These are phyloP conservation scores for Tinospora cordifolia DNA, from an alignment of 164 flowering plant genomes.

Conservation along the genomic window DNA sequence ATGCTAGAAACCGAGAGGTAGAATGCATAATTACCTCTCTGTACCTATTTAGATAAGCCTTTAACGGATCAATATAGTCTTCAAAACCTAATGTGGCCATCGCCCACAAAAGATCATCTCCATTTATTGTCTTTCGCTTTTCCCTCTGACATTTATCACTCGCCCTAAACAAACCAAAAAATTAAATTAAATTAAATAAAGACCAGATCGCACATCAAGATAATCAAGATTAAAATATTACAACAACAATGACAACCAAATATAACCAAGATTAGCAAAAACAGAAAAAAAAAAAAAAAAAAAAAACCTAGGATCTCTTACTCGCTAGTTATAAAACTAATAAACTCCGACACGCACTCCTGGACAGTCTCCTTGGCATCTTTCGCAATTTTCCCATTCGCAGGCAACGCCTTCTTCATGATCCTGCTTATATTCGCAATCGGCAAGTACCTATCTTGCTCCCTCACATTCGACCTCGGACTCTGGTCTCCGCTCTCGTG, in stretches of 20 bases:
- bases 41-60: slow-evolving; percentile 47
- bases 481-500: slow-evolving; percentile 36
- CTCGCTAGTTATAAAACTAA: slow-evolving; percentile 45
- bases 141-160: slow-evolving; percentile 77
- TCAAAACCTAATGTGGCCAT: slow-evolving; percentile 75
- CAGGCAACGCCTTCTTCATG: slow-evolving; percentile 42
- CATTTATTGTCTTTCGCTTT: slow-evolving; percentile 73
- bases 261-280: too few relatives aligned
- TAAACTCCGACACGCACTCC: slow-evolving; percentile 41
- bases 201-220: slow-evolving; percentile 1
- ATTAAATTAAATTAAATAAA: too few relatives aligned
- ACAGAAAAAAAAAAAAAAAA: too few relatives aligned
- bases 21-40: slow-evolving; percentile 42
- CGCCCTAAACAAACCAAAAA: slow-evolving; percentile 37
- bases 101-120: slow-evolving; percentile 75
- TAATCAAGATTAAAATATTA: too few relatives aligned
- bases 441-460: slow-evolving; percentile 38
- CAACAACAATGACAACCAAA: not conserved
- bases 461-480: slow-evolving; percentile 30
- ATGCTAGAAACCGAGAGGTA: not conserved
- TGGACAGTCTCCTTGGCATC: slow-evolving; percentile 44
- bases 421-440: slow-evolving; percentile 41
- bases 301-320: slow-evolving; percentile 1
- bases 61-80: slow-evolving; percentile 62
- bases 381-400: slow-evolving; percentile 40